Percentiles rank a stretch among this genome's conserved stretches.
These are phyloP conservation scores for Lactifluus hygrophoroides DNA, from an alignment of 768 basidiomycete genomes.

Conservation along the genomic window DNA sequence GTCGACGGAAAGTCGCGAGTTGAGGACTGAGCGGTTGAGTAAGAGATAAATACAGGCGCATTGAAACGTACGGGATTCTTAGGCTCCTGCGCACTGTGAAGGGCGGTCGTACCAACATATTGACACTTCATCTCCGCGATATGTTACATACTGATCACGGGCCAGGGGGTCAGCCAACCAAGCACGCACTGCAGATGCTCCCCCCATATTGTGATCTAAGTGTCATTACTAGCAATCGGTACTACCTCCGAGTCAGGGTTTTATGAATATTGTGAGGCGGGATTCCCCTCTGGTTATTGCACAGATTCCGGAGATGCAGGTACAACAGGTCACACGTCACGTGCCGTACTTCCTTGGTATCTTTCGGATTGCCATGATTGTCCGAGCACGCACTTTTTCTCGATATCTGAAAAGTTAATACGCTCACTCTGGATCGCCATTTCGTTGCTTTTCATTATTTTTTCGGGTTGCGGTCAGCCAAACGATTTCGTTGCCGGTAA, in stretches of 20 bases:
- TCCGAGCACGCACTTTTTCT: slow-evolving; percentile 17
- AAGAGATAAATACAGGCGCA: background rate
- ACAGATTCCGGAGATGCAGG: no score
- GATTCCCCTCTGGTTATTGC: slow-evolving; percentile 69
- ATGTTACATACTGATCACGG: slow-evolving; percentile 93
- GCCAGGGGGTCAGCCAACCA: slow-evolving; percentile 92
- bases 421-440: slow-evolving; percentile 13
- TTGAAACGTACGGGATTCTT: slow-evolving; percentile 53
- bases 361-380: background rate
- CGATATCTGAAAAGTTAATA: slow-evolving; percentile 20
- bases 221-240: no score
- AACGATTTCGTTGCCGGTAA: no score
- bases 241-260: no score
- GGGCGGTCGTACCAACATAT: slow-evolving; percentile 92
- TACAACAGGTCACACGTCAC: no score
- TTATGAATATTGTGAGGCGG: no score
- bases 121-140: slow-evolving; percentile 84
- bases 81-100: slow-evolving; percentile 72
- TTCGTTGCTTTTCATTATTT: no score
- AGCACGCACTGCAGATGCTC: slow-evolving; percentile 90
- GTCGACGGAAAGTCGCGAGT: slow-evolving; percentile 86
- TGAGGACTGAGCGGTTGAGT: slow-evolving; percentile 81
- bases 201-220: slow-evolving; percentile 41
- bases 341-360: no score
- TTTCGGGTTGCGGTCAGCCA: no score